Conservation (phyloP, 306 rosid species). For the Cucurbita moschata region DNA sequence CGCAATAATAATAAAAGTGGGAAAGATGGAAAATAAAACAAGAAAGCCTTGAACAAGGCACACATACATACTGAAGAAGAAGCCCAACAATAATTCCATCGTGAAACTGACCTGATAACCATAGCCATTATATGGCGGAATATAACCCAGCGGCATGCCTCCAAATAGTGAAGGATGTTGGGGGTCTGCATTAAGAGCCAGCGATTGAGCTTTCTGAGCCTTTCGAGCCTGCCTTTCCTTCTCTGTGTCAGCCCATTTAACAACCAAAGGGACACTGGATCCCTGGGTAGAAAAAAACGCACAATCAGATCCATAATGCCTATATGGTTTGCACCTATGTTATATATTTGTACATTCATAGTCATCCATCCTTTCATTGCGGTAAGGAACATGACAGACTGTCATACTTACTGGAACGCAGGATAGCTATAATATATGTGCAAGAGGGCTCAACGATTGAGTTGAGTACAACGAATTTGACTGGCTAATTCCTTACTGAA, state of each 20-base stretch:
- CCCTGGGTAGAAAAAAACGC: slow-evolving; percentile 37
- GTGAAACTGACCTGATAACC: slow-evolving; percentile 68
- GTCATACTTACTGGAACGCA: not conserved
- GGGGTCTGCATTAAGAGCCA: slow-evolving; percentile 51
- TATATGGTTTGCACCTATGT: not conserved
- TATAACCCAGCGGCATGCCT: slow-evolving; percentile 81
- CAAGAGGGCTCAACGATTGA: not conserved
- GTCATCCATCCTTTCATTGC: not conserved
- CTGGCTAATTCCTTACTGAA: not conserved
- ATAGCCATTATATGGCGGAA: slow-evolving; percentile 84
- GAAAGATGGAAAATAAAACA: not conserved
- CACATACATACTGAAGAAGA: not conserved
- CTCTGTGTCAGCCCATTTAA: slow-evolving; percentile 99
- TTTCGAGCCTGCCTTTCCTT: slow-evolving; percentile 98
- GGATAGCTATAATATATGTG: not conserved
- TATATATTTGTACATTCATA: not conserved
- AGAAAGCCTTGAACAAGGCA: not conserved
- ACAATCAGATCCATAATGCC: slow-evolving; percentile 12
- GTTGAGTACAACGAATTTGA: not conserved
- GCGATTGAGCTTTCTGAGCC: slow-evolving; percentile 90
- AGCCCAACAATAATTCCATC: not conserved
- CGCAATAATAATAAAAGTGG: not conserved
- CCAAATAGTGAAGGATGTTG: slow-evolving; percentile 88
- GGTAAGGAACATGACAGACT: not conserved
- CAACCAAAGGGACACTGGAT: slow-evolving; percentile 95